Conservation (phyloP, 106 monocot species). For the Apostasia shenzhenica region DNA sequence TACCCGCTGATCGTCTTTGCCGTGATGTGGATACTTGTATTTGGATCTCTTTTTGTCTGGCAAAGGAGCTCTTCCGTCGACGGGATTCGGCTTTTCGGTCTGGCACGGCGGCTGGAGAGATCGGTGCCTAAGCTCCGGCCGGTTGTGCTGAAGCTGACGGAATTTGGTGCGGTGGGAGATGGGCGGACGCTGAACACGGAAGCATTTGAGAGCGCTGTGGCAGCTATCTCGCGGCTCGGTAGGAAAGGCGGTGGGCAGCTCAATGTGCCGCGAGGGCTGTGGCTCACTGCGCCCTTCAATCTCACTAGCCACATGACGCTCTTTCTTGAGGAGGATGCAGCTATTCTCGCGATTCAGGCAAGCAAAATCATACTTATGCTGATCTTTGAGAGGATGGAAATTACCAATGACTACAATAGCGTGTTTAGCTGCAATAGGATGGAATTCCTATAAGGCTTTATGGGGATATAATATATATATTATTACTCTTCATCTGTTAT, state of each 20-base stretch:
- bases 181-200: conserved; percentile 32
- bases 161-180: conserved; percentile 44
- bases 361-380: background rate
- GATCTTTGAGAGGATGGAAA: too few relatives aligned
- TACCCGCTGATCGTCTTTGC: conserved; percentile 15
- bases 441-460: too few relatives aligned
- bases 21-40: conserved; percentile 33
- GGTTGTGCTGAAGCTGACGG: conserved; percentile 24
- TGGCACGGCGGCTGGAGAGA: background rate
- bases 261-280: conserved; percentile 44
- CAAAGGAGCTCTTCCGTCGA: conserved; percentile 28
- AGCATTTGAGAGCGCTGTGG: conserved; percentile 60
- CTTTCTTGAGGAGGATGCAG: conserved; percentile 66
- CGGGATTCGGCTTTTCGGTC: conserved; percentile 16
- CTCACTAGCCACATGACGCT: conserved; percentile 75
- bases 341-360: conserved; percentile 55
- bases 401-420: too few relatives aligned
- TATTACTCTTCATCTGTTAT: too few relatives aligned
- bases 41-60: conserved; percentile 38
- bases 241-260: conserved; percentile 58
- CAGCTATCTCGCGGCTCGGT: conserved; percentile 25
- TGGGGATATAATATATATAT: too few relatives aligned
- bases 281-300: conserved; percentile 76
- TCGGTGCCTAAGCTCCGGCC: conserved; percentile 23
- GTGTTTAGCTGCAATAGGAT: too few relatives aligned